Evolutionary conservation across 176 grass and related monocot genomes (phyloP), one percentile per base, ranked within the genome.

Genomic region (Avena atlantica): DNA sequence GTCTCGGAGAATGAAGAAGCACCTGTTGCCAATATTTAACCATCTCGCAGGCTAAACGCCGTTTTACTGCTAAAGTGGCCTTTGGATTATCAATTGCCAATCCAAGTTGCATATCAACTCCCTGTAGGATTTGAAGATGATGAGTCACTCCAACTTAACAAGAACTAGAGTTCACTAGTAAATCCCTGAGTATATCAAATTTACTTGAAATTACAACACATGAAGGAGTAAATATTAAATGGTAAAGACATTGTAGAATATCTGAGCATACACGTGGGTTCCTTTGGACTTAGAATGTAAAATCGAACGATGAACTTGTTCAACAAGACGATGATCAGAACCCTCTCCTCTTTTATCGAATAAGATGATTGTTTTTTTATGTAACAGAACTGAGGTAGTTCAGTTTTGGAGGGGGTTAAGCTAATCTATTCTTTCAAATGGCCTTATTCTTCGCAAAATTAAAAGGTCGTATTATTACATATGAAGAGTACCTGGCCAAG

Each of bases 21-120:
- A 98, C 95, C 91, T 98, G 95, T 68, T 92, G 76, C 92, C 95
- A 97, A 55, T 94, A 97, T 24, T 92, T 97, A 51, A 91, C 69
- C 92, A 97, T 94, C 81, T 97, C 92, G 53, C 95, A 97, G 70
- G 95, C 92, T 75, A 97, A 87, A 52, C 92, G 88, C 34, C 92
- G 78, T 91, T 97, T 97, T 56, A 97, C 95, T 79, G 95, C 90
- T 82, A 94, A 79, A 45, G 90, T 97, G 31, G 95, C 95, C 81
- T 94, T 97, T 71, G 92, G 86, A 80, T 90, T 97, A 63, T 97
- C 95, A 72, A 94, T 97, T 87, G 95, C 95, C 78, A 97, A 78
- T 42, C 90, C 95, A 86, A 94, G 95, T 85, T 94, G 92, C 71
- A 97, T 88, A 83, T 97, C 92, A 83, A 94, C 95, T 21, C 86